Conservation (phyloP, 2,329 filamentous ascomycete genomes). For the Penicillium glabrum region DNA sequence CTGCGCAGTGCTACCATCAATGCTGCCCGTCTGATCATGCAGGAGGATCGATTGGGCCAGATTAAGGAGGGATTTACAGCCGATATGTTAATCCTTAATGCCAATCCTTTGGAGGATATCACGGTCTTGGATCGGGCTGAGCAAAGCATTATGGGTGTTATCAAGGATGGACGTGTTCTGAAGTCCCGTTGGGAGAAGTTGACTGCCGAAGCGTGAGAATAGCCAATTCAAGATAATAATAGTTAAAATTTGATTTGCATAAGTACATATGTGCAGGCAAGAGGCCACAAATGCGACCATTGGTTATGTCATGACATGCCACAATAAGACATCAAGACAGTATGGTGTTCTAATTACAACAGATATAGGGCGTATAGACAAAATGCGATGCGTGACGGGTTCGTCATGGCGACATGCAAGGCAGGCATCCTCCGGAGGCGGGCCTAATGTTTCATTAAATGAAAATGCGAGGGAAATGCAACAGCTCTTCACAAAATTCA, state of each 20-base stretch:
- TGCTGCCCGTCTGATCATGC: constrained; percentile 50
- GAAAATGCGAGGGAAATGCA: neutral
- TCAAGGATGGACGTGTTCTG: constrained; percentile 56
- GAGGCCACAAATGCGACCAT: neutral
- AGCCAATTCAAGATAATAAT: neutral
- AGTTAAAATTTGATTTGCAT: constrained; percentile 3
- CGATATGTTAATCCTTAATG: constrained; percentile 54
- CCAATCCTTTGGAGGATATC: constrained; percentile 58
- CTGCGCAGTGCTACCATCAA: constrained; percentile 55
- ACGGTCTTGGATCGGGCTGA: constrained; percentile 51
- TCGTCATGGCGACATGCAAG: neutral
- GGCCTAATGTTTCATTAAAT: neutral
- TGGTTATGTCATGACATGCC: neutral
- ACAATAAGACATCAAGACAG: neutral
- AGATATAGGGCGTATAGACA: constrained; percentile 10
- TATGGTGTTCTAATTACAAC: constrained; percentile 17
- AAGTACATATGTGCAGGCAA: constrained; percentile 10
- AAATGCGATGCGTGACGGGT: neutral
- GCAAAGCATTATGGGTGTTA: constrained; percentile 49
- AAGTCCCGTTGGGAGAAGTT: neutral
- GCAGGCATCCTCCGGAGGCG: neutral
- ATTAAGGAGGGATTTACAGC: constrained; percentile 53
- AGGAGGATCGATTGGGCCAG: constrained; percentile 51
- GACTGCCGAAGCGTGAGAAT: neutral
- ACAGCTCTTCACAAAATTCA: constrained; percentile 1